phyloP scores from a whole-genome alignment of 208 protist genomes.

The Trypanosoma boissoni region DNA sequence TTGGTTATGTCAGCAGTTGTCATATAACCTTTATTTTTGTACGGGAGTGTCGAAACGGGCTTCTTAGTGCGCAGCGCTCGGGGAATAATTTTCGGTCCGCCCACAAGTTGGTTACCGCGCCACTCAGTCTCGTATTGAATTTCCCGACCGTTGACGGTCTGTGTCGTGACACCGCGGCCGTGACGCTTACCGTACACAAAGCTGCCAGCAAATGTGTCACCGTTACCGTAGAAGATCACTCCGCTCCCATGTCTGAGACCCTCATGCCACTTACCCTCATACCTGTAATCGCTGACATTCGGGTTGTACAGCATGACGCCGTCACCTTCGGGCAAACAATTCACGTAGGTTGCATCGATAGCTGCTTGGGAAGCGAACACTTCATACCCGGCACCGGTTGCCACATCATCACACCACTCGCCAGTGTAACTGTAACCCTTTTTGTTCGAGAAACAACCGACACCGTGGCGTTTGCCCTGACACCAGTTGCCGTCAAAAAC shows the following conservation, averaged over 20 bases:
- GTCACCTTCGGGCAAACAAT: constrained; percentile 30
- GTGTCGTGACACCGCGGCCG: constrained; percentile 51
- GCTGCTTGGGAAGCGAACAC: constrained; percentile 47
- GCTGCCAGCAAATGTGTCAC: constrained; percentile 77
- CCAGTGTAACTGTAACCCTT: constrained; percentile 85
- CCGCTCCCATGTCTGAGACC: constrained; percentile 80
- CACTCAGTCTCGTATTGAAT: constrained; percentile 29
- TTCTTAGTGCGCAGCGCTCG: constrained; percentile 13
- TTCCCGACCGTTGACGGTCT: constrained; percentile 19
- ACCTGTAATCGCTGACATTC: constrained; percentile 76
- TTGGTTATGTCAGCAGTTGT: constrained; percentile 29
- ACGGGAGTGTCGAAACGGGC: constrained; percentile 21
- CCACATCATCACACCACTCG: constrained; percentile 76
- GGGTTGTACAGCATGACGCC: constrained; percentile 33
- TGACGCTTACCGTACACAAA: constrained; percentile 86
- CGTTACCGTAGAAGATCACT: constrained; percentile 76
- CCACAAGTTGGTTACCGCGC: constrained; percentile 20
- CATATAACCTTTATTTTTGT: constrained; percentile 21
- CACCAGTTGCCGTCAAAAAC: constrained; percentile 88
- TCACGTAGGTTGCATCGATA: constrained; percentile 25
- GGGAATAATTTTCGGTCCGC: constrained; percentile 16
- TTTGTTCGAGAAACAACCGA: constrained; percentile 76
- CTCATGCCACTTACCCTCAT: constrained; percentile 84
- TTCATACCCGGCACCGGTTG: constrained; percentile 73
- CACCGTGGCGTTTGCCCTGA: constrained; percentile 81